A percentile compares a stretch with the other conserved stretches of the same genome.
Conservation (phyloP, 1,139 yeast species). For the Suhomyces anneliseae region DNA sequence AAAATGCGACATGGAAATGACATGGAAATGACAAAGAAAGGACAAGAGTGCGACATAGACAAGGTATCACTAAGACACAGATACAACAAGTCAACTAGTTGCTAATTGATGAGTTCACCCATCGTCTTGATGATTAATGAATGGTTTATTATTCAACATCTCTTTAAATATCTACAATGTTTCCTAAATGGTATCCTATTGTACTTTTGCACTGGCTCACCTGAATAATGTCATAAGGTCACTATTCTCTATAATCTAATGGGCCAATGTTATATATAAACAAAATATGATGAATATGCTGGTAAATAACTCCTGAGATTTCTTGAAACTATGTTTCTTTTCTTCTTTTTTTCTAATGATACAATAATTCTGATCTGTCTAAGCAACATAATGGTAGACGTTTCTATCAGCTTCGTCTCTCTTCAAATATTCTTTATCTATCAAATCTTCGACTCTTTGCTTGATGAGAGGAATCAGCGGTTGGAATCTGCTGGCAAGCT, state of each 20-base stretch:
- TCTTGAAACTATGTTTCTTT: too few species aligned
- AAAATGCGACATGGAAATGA: neutral
- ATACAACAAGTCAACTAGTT: too few species aligned
- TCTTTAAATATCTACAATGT: too few species aligned
- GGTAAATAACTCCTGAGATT: too few species aligned
- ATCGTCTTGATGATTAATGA: too few species aligned
- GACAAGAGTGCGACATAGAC: neutral
- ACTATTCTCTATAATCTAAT: too few species aligned
- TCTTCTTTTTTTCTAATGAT: too few species aligned
- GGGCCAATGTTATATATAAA: too few species aligned
- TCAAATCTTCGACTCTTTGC: slow-evolving; percentile 72
- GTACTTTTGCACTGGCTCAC: neutral
- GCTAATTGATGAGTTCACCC: too few species aligned
- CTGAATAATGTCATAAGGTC: neutral
- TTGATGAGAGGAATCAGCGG: slow-evolving; percentile 71
- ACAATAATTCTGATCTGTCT: neutral
- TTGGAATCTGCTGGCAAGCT: slow-evolving; percentile 62
- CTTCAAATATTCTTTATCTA: slow-evolving; percentile 81
- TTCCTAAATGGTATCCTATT: too few species aligned
- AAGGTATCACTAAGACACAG: neutral
- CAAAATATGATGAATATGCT: too few species aligned
- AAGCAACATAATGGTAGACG: slow-evolving; percentile 75
- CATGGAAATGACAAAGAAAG: neutral
- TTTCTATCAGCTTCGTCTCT: slow-evolving; percentile 65
- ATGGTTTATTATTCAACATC: too few species aligned